Evolutionary conservation across 2,329 filamentous ascomycete genomes (phyloP), one percentile per base, ranked within the genome.

Genomic region (Fusarium subtropicale): DNA sequence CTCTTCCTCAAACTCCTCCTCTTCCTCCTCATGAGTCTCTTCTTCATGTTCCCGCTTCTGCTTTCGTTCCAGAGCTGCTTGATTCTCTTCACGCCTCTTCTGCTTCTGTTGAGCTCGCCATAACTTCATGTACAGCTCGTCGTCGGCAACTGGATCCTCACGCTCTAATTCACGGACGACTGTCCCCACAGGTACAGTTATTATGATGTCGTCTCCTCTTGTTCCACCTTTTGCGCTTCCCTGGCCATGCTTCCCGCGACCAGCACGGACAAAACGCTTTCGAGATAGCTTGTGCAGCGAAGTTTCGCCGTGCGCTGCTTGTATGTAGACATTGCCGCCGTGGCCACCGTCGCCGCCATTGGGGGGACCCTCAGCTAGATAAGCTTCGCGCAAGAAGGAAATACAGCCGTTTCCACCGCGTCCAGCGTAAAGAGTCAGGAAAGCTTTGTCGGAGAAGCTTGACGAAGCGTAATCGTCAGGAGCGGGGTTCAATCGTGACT

Each of bases 281-380:
- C 95, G 86, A 1, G 93, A 91, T 12, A 99, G 85, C 81, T 97
- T 98, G 81, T 98, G 94, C 65, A 99, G 82, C 55, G 93, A 97
- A 0, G 94, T 98, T 80, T 98, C 92, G 62, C 94, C 93, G 56
- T 92, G 90, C 2, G 97, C 89, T 10, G 96, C 94, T 80, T 98
- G 95, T 60, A 99, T 97, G 79, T 97, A 98, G 71, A 99, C 85
- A 74, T 92, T 97, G 39, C 96, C 96, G 66, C 96, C 96, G 58
- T 89, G 91, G 7, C 96, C 96, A 42, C 96, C 96, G 77, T 99
- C 94, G 63, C 96, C 96, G 50, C 96, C 96, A 79, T 99, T 98
- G 12, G 96, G 89, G 13, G 96, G 96, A 0, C 96, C 96, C 69
- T 97, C 90, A 45, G 90, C 88, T 31, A 97, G 85, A 79, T 92